Evolutionary conservation across 2,329 filamentous ascomycete genomes (phyloP).

Genomic region (Drechslerella stenobrocha): DNA sequence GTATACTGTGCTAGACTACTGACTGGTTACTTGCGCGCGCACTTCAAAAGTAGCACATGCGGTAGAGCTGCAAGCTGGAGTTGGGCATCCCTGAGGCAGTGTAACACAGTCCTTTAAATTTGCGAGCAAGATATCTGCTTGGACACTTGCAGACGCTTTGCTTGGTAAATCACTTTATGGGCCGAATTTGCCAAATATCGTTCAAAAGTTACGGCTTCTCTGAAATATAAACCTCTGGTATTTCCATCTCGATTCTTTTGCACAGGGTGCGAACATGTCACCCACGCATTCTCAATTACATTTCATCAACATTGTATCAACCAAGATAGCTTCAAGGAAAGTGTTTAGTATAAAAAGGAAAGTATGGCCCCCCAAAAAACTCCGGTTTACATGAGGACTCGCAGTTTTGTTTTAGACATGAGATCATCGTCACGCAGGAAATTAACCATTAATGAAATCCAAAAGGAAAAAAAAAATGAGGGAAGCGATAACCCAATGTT

Average conservation of each 20-base stretch:
- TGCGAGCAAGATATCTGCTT: too few species aligned
- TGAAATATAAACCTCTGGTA: conserved; percentile 8
- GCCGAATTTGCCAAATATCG: too few species aligned
- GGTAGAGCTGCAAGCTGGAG: too few species aligned
- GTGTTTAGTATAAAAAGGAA: conserved; percentile 1
- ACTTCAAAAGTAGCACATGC: too few species aligned
- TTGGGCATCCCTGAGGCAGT: too few species aligned
- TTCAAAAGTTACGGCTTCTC: background rate
- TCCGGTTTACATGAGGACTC: conserved; percentile 42
- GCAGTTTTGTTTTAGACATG: conserved; percentile 42
- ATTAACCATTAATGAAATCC: conserved; percentile 24
- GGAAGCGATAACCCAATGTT: conserved; percentile 23
- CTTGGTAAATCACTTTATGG: too few species aligned
- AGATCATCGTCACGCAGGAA: conserved; percentile 10
- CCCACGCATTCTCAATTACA: conserved; percentile 21
- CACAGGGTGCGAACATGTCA: conserved; percentile 1
- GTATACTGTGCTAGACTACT: too few species aligned
- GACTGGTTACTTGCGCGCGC: too few species aligned
- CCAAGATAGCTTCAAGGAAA: background rate
- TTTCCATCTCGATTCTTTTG: background rate
- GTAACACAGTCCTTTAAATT: too few species aligned
- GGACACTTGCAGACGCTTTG: too few species aligned
- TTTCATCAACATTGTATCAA: conserved; percentile 21
- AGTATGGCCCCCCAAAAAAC: conserved; percentile 28
- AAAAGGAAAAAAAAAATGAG: conserved; percentile 8